Evolutionary conservation across 2,329 filamentous ascomycete species (phyloP).

Genomic region (Aspergillus candidus): DNA sequence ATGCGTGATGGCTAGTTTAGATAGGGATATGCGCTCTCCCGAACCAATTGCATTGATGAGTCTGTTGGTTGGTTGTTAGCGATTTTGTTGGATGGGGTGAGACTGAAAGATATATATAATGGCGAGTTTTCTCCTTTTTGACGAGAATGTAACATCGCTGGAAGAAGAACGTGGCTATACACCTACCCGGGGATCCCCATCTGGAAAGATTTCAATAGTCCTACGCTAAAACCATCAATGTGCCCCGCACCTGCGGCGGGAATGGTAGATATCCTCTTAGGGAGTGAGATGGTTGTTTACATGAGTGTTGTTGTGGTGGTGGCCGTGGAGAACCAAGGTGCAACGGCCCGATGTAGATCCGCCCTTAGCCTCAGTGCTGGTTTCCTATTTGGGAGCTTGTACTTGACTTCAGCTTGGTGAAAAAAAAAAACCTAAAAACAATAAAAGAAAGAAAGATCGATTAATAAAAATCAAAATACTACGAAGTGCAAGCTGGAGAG

Average conservation of each 20-base stretch:
- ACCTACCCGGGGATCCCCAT: conserved; percentile 45
- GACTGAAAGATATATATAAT: conserved; percentile 8
- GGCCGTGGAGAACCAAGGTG: conserved; percentile 20
- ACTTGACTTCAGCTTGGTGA: too few relatives aligned
- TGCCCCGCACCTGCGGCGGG: neutral
- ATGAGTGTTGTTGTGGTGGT: conserved; percentile 1
- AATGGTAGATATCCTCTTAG: neutral
- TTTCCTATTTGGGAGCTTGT: too few relatives aligned
- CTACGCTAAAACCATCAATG: conserved; percentile 6
- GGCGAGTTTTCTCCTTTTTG: neutral
- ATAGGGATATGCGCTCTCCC: conserved; percentile 71
- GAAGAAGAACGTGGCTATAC: neutral
- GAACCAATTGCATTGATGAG: conserved; percentile 86
- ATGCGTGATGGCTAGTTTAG: conserved; percentile 73
- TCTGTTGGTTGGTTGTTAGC: conserved; percentile 41
- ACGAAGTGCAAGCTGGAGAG: too few relatives aligned
- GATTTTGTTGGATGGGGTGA: neutral
- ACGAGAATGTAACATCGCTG: neutral
- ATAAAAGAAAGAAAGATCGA: too few relatives aligned
- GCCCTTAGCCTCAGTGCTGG: conserved; percentile 7
- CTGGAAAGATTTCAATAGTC: conserved; percentile 4
- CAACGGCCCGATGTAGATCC: conserved; percentile 34
- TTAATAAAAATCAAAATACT: too few relatives aligned
- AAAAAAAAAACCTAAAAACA: too few relatives aligned
- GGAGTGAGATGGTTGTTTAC: neutral